phyloP scores from a whole-genome alignment of 139 green algal species.

The Ettlia oleoabundans region DNA sequence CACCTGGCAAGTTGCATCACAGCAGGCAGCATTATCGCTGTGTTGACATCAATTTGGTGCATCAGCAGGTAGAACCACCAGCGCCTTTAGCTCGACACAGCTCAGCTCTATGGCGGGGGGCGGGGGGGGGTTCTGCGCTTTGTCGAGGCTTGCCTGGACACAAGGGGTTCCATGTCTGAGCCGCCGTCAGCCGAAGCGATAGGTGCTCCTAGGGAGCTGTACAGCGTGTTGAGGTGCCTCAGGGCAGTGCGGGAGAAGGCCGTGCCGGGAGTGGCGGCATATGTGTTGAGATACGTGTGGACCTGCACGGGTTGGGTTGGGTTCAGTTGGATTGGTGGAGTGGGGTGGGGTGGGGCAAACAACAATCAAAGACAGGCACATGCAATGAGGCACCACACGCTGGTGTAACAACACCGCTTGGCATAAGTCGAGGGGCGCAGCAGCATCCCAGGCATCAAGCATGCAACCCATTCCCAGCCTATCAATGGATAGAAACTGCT shows the following conservation, averaged over 20 bases:
- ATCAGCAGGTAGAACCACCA: no score
- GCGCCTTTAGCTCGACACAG: no score
- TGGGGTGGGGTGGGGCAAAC: neutral
- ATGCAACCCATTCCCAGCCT: neutral
- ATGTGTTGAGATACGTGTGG: conserved; percentile 72
- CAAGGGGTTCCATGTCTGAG: neutral
- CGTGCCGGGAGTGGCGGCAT: conserved; percentile 49
- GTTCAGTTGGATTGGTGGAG: neutral
- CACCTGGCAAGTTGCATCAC: no score
- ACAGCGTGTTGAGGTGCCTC: conserved; percentile 34
- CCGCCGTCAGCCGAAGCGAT: neutral
- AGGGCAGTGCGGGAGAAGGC: conserved; percentile 54
- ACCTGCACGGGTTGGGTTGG: conserved; percentile 56
- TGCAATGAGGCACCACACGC: neutral
- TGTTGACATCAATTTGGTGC: no score
- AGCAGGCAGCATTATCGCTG: no score
- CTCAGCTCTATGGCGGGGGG: no score
- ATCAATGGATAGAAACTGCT: no score
- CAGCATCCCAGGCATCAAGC: neutral
- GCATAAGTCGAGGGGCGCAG: no score
- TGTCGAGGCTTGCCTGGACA: neutral
- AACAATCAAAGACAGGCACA: no score
- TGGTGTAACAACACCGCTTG: no score
- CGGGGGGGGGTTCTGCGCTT: no score
- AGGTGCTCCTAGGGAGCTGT: neutral